Evolutionary conservation across 1,284 basidiomycete genomes (phyloP), one percentile per base, ranked within the genome.

Genomic region (Rhizopogon parksii): DNA sequence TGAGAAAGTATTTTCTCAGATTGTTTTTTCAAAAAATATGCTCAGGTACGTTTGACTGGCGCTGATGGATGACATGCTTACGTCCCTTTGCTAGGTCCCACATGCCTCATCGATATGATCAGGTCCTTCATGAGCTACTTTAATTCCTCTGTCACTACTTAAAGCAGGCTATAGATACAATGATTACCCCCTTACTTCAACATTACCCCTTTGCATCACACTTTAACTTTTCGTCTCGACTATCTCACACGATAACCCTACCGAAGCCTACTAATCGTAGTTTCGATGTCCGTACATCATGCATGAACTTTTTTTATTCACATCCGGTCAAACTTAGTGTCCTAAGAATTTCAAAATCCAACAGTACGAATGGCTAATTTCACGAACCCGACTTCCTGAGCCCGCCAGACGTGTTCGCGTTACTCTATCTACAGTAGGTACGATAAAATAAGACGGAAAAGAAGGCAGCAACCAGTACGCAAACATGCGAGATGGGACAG

Each of bases 1-100:
- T 8, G 82, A 87, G 66, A 75, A 78, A 56, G 84, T 89, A 37
- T 92, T 91, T 62, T 78, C 76, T 17, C 89, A 92, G 67, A 82
- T 92, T 50, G 77, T 91, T 7, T 91, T 91, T 66, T 80, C 86
- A 24, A 75, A 76, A 60, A 85, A 87, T 61, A 91, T 92, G 88
- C 71, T 92, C 51, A 83, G 80, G 83, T 82, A 55, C 40, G 77
- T 70, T 25, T 32, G 32, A 36, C 30, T 17, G 21, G 30, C 21
- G 11, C 32, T 6, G 15, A 49, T 40, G 11, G 36, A 38, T 47
- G 2, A 39, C 2, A 21, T 6, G 39, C 45, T 46, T 3, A 43
- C 36, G 17, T n/a, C 19, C 48, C 43, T 73, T 27, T 30, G 34
- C 69, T 55, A 80, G 80, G 55, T 74, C 80, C 3, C 82, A 87